Percentiles rank a stretch among this genome's conserved stretches.
These are phyloP conservation scores for Crepidotus variabilis DNA, from an alignment of 768 basidiomycete species.

Conservation along the genomic window DNA sequence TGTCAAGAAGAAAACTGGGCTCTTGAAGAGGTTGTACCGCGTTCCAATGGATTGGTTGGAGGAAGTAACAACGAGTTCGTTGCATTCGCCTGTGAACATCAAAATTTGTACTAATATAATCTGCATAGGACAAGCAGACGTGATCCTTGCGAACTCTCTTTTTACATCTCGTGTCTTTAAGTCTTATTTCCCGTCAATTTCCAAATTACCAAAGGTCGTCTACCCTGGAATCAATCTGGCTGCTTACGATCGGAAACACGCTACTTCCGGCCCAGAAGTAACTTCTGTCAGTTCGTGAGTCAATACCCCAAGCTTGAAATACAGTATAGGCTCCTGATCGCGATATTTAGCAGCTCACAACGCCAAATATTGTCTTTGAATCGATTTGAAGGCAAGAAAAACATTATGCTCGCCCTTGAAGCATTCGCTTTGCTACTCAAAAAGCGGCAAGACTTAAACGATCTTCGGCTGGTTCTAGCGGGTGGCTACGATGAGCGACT, in stretches of 20 bases:
- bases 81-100: not conserved
- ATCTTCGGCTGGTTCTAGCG: conserved; percentile 69
- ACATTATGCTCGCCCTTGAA: conserved; percentile 73
- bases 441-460: conserved; percentile 20
- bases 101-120: conserved; percentile 1
- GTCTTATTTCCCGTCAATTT: conserved; percentile 69
- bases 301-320: not conserved
- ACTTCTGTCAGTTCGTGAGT: conserved; percentile 56
- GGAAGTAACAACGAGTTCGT: conserved; percentile 82
- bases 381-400: conserved; percentile 96
- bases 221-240: conserved; percentile 90
- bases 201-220: conserved; percentile 66
- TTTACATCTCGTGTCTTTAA: conserved; percentile 86
- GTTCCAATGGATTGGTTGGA: conserved; percentile 89
- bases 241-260: conserved; percentile 55
- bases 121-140: conserved; percentile 77
- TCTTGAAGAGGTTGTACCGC: conserved; percentile 77
- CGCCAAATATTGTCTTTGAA: conserved; percentile 88
- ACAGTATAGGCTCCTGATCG: no score
- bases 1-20: conserved; percentile 33
- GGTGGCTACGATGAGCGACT: conserved; percentile 91
- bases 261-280: conserved; percentile 47
- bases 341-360: conserved; percentile 36
- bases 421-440: conserved; percentile 61
- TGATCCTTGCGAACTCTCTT: conserved; percentile 86